phyloP scores from a whole-genome alignment of 2,329 filamentous ascomycete species.

The Fusarium brevicatenulatum region DNA sequence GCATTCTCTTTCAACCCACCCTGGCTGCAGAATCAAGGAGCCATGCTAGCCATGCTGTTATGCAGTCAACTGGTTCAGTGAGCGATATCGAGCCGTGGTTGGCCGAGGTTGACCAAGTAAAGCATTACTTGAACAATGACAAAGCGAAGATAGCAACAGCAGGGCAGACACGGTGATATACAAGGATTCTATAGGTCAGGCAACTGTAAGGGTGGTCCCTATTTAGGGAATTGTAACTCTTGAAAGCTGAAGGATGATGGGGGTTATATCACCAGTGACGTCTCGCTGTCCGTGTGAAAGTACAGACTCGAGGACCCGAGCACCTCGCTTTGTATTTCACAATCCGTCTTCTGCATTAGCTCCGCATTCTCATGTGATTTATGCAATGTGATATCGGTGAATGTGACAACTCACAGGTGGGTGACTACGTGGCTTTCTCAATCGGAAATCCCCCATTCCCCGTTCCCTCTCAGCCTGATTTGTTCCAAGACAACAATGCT shows the following conservation, averaged over 20 bases:
- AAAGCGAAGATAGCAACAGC: background rate
- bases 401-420: conserved; percentile 9
- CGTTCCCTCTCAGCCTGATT: conserved; percentile 7
- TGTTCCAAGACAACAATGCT: background rate
- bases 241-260: background rate
- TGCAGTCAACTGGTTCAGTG: background rate
- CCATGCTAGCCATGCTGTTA: background rate
- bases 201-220: background rate
- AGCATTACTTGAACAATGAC: background rate
- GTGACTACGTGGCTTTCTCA: conserved; percentile 16
- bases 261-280: background rate
- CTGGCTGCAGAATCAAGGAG: background rate
- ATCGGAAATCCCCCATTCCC: background rate
- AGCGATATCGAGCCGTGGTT: background rate
- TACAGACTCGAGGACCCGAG: background rate
- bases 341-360: background rate
- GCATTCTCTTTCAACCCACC: background rate
- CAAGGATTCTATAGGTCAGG: background rate
- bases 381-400: conserved; percentile 7
- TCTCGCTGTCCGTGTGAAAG: background rate
- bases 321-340: conserved; percentile 6
- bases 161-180: background rate
- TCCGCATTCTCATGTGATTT: background rate
- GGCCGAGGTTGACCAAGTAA: background rate
- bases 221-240: conserved; percentile 1